Conservation (phyloP, 306 rosid genomes). For the Sesbania bispinosa region DNA sequence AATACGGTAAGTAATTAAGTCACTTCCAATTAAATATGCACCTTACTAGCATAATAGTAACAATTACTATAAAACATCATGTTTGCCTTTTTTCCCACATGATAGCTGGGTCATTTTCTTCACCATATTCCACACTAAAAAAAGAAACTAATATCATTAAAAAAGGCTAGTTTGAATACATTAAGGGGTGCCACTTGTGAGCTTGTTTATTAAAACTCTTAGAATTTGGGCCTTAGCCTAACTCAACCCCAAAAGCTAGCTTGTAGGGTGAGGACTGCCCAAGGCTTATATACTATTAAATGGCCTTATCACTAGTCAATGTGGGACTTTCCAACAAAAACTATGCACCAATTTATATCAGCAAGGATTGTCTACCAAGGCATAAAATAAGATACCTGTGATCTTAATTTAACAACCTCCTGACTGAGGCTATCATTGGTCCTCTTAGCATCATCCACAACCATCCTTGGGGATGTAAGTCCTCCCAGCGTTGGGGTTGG, state of each 20-base stretch:
- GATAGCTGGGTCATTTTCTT: background rate
- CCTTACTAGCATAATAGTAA: background rate
- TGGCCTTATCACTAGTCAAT: too few relatives aligned
- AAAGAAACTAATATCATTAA: background rate
- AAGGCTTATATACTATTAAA: too few relatives aligned
- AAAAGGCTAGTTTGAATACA: background rate
- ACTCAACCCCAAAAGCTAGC: too few relatives aligned
- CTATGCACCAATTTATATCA: too few relatives aligned
- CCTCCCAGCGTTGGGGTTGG: slow-evolving; percentile 98
- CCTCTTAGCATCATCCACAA: slow-evolving; percentile 76
- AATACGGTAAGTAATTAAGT: background rate
- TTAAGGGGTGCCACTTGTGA: background rate
- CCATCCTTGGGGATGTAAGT: slow-evolving; percentile 88
- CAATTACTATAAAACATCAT: background rate
- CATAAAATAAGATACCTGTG: slow-evolving; percentile 57
- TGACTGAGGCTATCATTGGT: slow-evolving; percentile 82
- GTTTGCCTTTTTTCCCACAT: background rate
- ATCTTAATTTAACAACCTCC: slow-evolving; percentile 85
- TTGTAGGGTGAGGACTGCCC: too few relatives aligned
- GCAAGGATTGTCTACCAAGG: background rate
- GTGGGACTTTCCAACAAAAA: too few relatives aligned
- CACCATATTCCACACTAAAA: background rate
- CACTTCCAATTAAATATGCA: background rate
- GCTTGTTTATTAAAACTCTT: background rate
- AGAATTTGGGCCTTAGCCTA: too few relatives aligned